Conservation (phyloP, 2,329 filamentous ascomycete genomes). For the Rutstroemia sp. region DNA sequence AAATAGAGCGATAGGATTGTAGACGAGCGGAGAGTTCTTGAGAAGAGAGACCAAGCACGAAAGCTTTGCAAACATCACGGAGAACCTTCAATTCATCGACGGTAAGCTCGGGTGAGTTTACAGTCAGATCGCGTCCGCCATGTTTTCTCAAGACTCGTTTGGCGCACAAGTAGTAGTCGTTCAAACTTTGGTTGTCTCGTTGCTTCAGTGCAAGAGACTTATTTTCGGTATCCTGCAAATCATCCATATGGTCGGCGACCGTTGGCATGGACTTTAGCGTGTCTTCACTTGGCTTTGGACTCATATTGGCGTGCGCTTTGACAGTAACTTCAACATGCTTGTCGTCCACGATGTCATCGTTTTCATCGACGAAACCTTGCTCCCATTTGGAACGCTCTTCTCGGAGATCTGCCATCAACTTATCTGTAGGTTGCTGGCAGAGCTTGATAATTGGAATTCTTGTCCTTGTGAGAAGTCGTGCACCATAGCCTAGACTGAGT, state of each 20-base stretch:
- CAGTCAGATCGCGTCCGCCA: slow-evolving; percentile 24
- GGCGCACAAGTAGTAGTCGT: slow-evolving; percentile 26
- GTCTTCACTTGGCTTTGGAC: background rate
- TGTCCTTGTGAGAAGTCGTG: slow-evolving; percentile 68
- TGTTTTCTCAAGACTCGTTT: slow-evolving; percentile 26
- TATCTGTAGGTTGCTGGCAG: slow-evolving; percentile 60
- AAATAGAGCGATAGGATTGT: slow-evolving; percentile 40
- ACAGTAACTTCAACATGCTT: background rate
- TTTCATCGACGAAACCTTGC: slow-evolving; percentile 34
- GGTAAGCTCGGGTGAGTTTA: slow-evolving; percentile 17
- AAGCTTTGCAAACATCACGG: slow-evolving; percentile 45
- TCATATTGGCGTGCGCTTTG: background rate
- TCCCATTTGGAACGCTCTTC: slow-evolving; percentile 69
- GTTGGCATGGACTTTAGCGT: background rate
- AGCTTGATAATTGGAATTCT: slow-evolving; percentile 84
- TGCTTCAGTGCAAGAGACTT: slow-evolving; percentile 20
- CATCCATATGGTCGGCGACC: background rate
- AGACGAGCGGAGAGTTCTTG: slow-evolving; percentile 39
- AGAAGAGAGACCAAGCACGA: slow-evolving; percentile 47
- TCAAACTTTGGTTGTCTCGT: slow-evolving; percentile 23
- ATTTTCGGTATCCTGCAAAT: background rate
- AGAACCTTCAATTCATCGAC: slow-evolving; percentile 40
- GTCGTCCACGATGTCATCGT: slow-evolving; percentile 24
- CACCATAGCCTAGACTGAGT: slow-evolving; percentile 64
- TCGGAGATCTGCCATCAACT: slow-evolving; percentile 52